These are phyloP conservation scores for Leccinellum rugosiceps DNA, from an alignment of 768 basidiomycete genomes.

Conservation along the genomic window DNA sequence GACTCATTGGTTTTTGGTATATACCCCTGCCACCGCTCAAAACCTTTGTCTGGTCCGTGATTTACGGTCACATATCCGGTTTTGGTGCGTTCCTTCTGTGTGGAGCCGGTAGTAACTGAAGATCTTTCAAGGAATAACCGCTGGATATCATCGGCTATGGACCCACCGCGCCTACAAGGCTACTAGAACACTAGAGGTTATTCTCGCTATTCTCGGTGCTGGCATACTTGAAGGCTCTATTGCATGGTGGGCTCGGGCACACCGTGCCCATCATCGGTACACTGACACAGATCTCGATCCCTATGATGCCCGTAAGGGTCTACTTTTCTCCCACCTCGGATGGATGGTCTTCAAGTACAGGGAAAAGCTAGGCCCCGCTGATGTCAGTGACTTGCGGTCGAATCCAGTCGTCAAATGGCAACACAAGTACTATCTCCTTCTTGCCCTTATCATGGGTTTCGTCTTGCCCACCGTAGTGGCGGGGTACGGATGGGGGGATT, in stretches of 20 bases:
- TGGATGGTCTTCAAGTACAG: constrained; percentile 92
- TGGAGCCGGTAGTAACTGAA: background rate
- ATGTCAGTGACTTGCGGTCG: constrained; percentile 77
- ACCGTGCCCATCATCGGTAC: constrained; percentile 92
- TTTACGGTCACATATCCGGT: constrained; percentile 65
- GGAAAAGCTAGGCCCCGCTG: constrained; percentile 79
- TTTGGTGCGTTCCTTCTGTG: constrained; percentile 49
- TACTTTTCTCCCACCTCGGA: constrained; percentile 78
- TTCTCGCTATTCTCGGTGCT: constrained; percentile 77
- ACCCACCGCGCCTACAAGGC: constrained; percentile 93
- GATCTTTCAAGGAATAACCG: constrained; percentile 59
- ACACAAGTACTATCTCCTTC: constrained; percentile 66
- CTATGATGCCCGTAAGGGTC: constrained; percentile 84
- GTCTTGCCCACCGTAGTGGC: constrained; percentile 54
- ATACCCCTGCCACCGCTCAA: background rate
- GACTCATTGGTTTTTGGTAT: background rate
- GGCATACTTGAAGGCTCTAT: constrained; percentile 93
- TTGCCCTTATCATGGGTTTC: constrained; percentile 66
- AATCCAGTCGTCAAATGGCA: constrained; percentile 81
- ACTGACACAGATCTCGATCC: constrained; percentile 94
- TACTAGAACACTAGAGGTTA: constrained; percentile 75
- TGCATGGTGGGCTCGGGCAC: constrained; percentile 95
- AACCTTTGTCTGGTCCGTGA: constrained; percentile 2
- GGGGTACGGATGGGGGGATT: constrained; percentile 22
- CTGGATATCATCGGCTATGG: constrained; percentile 94